These are phyloP conservation scores for Vaccinium corymbosum DNA, from an alignment of 148 eudicot species.

Conservation along the genomic window DNA sequence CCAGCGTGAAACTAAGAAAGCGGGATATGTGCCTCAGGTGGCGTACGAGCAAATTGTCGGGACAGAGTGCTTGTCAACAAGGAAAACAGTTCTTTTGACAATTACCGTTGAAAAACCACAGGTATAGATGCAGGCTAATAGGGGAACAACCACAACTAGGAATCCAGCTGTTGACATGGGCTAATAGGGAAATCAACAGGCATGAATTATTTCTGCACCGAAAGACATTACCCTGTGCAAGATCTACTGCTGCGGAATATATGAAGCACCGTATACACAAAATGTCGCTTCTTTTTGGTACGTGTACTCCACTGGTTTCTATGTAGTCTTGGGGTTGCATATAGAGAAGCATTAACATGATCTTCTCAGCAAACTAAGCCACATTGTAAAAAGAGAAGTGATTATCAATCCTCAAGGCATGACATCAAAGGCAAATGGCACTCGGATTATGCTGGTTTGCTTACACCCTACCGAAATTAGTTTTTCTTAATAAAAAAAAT, in stretches of 20 bases:
- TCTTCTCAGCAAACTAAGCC: neutral
- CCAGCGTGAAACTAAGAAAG: neutral
- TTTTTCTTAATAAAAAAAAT: neutral
- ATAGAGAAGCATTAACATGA: slow-evolving; percentile 1
- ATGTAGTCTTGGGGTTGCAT: neutral
- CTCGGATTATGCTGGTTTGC: neutral
- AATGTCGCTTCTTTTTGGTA: neutral
- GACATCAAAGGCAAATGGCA: neutral
- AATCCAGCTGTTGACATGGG: neutral
- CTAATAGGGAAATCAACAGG: neutral
- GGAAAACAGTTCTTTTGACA: slow-evolving; percentile 5
- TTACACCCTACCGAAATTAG: neutral
- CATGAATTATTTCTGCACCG: neutral
- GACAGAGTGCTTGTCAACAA: slow-evolving; percentile 10
- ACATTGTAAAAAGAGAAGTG: neutral
- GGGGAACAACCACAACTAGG: neutral
- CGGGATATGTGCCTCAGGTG: neutral
- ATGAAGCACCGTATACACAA: neutral
- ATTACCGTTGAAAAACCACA: slow-evolving; percentile 13
- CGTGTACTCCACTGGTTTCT: neutral
- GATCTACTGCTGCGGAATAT: neutral
- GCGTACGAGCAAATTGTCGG: neutral
- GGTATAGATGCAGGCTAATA: neutral
- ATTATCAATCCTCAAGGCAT: neutral
- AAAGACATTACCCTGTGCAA: neutral